A percentile compares a stretch with the other conserved stretches of the same genome.
phyloP scores from a whole-genome alignment of 1,284 basidiomycete species.

The Rhodotorula sp. region DNA sequence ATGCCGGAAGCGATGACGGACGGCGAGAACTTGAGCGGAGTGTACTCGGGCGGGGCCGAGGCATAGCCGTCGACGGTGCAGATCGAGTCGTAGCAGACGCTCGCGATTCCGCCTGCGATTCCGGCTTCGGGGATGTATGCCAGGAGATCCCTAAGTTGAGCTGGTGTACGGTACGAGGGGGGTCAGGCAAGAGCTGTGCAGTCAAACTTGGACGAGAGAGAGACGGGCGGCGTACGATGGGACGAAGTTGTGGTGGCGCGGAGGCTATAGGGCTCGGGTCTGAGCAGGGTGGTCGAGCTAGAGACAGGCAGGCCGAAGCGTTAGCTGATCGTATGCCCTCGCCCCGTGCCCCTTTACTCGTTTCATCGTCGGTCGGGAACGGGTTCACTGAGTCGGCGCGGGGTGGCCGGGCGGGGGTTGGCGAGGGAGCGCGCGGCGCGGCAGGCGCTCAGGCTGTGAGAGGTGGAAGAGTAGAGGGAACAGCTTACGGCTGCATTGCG shows the following conservation, averaged over 20 bases:
- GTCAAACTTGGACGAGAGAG: background rate
- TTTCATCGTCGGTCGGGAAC: background rate
- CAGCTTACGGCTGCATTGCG: constrained; percentile 8
- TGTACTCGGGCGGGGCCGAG: constrained; percentile 15
- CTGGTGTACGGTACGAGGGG: constrained; percentile 3
- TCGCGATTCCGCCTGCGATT: constrained; percentile 6
- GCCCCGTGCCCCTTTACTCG: no score
- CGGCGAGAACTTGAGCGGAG: constrained; percentile 56
- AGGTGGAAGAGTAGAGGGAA: background rate
- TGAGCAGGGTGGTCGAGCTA: constrained; percentile 8
- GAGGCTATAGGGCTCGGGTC: constrained; percentile 9
- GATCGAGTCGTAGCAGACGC: constrained; percentile 31
- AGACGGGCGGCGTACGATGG: constrained; percentile 14
- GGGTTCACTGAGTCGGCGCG: background rate
- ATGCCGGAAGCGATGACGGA: constrained; percentile 56
- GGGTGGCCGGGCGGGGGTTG: no score
- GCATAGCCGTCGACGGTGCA: constrained; percentile 22
- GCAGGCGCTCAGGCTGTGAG: no score
- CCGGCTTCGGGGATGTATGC: constrained; percentile 15
- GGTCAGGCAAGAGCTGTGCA: background rate
- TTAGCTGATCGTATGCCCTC: no score
- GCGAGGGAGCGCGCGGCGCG: background rate
- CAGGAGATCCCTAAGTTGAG: constrained; percentile 38
- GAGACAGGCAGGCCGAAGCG: background rate
- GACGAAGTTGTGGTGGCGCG: constrained; percentile 22